Evolutionary conservation across 495 filamentous ascomycete species (phyloP).

Genomic region (Ramalina peruviana): DNA sequence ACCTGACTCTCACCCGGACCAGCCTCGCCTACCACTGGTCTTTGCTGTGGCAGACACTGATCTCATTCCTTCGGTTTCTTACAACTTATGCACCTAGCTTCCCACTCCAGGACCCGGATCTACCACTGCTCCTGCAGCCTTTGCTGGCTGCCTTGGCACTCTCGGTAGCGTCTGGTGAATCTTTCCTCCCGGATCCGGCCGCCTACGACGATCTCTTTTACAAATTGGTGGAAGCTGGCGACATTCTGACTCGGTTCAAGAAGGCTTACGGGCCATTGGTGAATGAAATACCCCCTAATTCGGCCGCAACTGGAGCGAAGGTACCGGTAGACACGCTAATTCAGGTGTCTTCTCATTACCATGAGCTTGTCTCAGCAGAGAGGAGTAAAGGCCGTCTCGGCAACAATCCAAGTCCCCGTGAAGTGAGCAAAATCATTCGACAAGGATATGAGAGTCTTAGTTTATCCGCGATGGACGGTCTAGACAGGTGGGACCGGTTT

Average conservation of each 20-base stretch:
- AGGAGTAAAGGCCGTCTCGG: constrained; percentile 28
- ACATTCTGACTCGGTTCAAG: constrained; percentile 71
- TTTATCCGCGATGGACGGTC: constrained; percentile 68
- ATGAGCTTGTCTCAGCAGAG: constrained; percentile 58
- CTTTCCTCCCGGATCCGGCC: constrained; percentile 78
- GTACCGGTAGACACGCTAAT: constrained; percentile 64
- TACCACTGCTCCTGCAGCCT: constrained; percentile 43
- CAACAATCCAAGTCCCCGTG: constrained; percentile 60
- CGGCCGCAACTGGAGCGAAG: constrained; percentile 18
- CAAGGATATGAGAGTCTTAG: constrained; percentile 88
- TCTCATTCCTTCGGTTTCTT: constrained; percentile 82
- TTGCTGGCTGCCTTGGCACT: constrained; percentile 78
- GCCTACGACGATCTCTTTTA: constrained; percentile 96
- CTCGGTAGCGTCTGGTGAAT: constrained; percentile 74
- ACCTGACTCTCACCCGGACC: constrained; percentile 65
- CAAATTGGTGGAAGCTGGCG: constrained; percentile 87
- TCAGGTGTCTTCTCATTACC: constrained; percentile 75
- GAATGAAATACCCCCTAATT: constrained; percentile 4
- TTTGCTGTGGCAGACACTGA: constrained; percentile 80
- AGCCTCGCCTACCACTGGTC: constrained; percentile 86
- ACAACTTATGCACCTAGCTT: constrained; percentile 72
- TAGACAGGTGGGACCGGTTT: constrained; percentile 54
- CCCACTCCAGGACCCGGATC: constrained; percentile 39
- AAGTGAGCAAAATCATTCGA: constrained; percentile 85
- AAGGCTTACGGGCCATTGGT: constrained; percentile 42